These are phyloP conservation scores for Opeltia flavorubescens DNA, from an alignment of 495 filamentous ascomycete species.

Conservation along the genomic window DNA sequence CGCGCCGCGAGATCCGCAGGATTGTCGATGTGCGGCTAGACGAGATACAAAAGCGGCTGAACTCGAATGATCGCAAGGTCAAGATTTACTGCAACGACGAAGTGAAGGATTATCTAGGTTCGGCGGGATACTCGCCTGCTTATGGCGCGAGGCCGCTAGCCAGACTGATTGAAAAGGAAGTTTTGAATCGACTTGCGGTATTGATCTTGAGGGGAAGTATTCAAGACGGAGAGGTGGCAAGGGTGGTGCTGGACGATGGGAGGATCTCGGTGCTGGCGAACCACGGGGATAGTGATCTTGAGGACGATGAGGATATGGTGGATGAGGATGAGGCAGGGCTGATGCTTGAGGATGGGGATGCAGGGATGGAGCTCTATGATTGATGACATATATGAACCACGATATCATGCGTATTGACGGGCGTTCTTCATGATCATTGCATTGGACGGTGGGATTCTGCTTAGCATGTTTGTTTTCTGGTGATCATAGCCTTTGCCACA, in stretches of 20 bases:
- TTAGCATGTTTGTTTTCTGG: too few species aligned
- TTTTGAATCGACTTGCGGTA: constrained; percentile 83
- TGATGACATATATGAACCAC: constrained; percentile 22
- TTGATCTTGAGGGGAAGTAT: constrained; percentile 75
- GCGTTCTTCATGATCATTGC: too few species aligned
- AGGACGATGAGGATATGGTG: constrained; percentile 54
- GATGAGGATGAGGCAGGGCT: constrained; percentile 58
- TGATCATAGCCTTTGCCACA: too few species aligned
- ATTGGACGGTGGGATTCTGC: too few species aligned
- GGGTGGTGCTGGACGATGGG: constrained; percentile 61
- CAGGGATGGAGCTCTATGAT: constrained; percentile 67
- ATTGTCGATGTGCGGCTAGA: constrained; percentile 84
- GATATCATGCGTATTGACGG: background rate
- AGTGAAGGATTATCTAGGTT: constrained; percentile 81
- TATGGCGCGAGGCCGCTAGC: constrained; percentile 85
- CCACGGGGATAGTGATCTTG: constrained; percentile 50
- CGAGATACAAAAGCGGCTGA: constrained; percentile 84
- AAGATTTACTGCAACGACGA: constrained; percentile 59
- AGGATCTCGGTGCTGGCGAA: constrained; percentile 72
- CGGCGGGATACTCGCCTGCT: constrained; percentile 78
- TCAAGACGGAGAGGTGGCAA: constrained; percentile 68
- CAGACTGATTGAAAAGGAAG: constrained; percentile 87
- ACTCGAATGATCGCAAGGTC: constrained; percentile 68
- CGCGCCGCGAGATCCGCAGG: constrained; percentile 72
- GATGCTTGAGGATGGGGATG: constrained; percentile 43